phyloP scores from a whole-genome alignment of 768 basidiomycete species.

The Psilocybe subaeruginosa region DNA sequence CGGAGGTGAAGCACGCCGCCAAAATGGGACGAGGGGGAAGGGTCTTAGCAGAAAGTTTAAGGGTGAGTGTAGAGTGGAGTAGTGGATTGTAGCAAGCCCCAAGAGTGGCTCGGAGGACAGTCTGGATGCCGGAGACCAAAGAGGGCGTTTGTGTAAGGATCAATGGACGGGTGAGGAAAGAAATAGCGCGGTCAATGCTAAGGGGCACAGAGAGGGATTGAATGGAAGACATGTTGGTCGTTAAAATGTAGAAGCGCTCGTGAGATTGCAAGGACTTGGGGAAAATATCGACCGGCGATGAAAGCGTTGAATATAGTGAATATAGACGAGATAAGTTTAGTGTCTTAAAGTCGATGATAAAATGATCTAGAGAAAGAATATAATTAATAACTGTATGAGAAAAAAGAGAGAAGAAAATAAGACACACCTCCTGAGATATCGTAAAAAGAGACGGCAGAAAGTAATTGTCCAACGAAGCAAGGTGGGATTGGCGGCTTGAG shows the following conservation, averaged over 20 bases:
- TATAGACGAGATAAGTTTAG: constrained; percentile 2
- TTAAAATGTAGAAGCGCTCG: constrained; percentile 13
- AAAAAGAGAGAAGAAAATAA: not conserved
- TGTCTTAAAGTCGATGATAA: not conserved
- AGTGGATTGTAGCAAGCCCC: constrained; percentile 21
- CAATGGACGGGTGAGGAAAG: constrained; percentile 41
- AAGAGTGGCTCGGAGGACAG: constrained; percentile 35
- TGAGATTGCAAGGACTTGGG: not conserved
- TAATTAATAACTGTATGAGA: not conserved
- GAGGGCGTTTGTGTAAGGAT: constrained; percentile 25
- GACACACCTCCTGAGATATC: constrained; percentile 13
- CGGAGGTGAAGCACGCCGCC: constrained; percentile 35
- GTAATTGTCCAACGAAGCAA: constrained; percentile 11
- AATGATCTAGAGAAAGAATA: constrained; percentile 2
- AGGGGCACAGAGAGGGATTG: constrained; percentile 16
- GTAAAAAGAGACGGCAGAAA: constrained; percentile 8
- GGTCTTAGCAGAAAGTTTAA: constrained; percentile 28
- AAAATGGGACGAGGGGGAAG: constrained; percentile 40
- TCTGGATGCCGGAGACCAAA: constrained; percentile 28
- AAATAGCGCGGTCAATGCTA: constrained; percentile 34
- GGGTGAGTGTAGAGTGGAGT: constrained; percentile 23
- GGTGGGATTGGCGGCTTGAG: constrained; percentile 10
- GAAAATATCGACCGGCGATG: constrained; percentile 25
- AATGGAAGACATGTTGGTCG: constrained; percentile 17
- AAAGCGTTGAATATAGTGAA: constrained; percentile 4